These are phyloP conservation scores for Neofusicoccum laricinum DNA, from an alignment of 2,329 filamentous ascomycete species.

Conservation along the genomic window DNA sequence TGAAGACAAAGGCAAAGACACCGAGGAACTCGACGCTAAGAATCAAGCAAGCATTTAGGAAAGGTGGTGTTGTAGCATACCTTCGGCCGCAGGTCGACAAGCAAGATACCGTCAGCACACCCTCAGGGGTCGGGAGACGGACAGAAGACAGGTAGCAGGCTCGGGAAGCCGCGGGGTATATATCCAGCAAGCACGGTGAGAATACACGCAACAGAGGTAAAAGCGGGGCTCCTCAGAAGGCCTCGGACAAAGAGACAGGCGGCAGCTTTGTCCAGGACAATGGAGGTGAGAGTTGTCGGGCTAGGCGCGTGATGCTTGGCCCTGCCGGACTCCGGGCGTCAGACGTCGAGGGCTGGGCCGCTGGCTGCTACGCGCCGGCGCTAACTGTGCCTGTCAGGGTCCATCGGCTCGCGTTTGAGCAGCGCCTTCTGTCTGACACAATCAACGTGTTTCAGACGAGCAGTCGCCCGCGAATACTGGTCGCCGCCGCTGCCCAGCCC, in stretches of 20 bases:
- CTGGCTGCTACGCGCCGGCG: slow-evolving; percentile 10
- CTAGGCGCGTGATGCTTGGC: slow-evolving; percentile 8
- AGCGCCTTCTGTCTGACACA: slow-evolving; percentile 8
- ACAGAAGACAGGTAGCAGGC: background rate
- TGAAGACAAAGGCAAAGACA: background rate
- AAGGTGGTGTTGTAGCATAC: background rate
- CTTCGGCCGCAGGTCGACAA: background rate
- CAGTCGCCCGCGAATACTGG: background rate
- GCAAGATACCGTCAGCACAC: background rate
- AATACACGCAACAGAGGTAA: background rate
- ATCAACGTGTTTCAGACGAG: background rate
- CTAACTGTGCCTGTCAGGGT: slow-evolving; percentile 9
- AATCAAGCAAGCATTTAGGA: background rate
- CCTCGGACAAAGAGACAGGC: background rate
- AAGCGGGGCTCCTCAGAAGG: background rate
- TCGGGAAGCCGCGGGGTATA: slow-evolving; percentile 1
- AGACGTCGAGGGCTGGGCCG: background rate
- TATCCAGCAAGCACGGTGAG: background rate
- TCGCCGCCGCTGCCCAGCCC: background rate
- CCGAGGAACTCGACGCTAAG: too few relatives aligned
- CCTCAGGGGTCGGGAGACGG: slow-evolving; percentile 10
- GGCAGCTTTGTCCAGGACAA: background rate
- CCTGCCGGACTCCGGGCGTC: background rate
- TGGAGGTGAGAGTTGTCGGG: background rate
- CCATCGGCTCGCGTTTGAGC: background rate